Conservation (phyloP, 441 rosid species). For the Kokia cookei region DNA sequence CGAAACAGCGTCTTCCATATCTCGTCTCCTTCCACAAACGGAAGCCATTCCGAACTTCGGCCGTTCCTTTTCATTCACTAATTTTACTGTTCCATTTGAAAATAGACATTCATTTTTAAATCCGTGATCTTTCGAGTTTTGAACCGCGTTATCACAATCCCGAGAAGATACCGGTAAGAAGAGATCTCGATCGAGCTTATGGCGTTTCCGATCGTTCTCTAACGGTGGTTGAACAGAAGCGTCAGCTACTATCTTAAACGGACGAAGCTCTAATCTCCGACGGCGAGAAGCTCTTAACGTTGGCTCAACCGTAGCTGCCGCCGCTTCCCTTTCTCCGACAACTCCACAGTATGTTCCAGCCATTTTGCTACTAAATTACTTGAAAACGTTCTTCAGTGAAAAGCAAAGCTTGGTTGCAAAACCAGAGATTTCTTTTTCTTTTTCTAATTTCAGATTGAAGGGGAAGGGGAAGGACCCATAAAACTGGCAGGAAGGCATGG, state of each 20-base stretch:
- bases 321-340: conserved; percentile 51
- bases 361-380: conserved; percentile 19
- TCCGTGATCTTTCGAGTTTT: conserved; percentile 2
- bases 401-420: neutral
- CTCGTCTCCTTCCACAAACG: conserved; percentile 79
- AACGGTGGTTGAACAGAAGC: conserved; percentile 28
- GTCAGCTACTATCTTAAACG: conserved; percentile 43
- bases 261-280: conserved; percentile 49
- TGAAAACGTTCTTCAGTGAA: neutral
- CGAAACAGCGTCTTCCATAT: conserved; percentile 90
- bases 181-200: conserved; percentile 21
- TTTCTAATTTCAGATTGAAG: neutral
- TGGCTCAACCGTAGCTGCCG: conserved; percentile 40
- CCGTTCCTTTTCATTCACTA: neutral
- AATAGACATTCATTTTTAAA: neutral
- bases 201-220: conserved; percentile 42
- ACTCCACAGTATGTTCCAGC: conserved; percentile 72
- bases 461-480: conserved; percentile 8
- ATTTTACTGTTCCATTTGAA: neutral
- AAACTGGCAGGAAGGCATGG: conserved; percentile 10
- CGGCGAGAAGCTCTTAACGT: conserved; percentile 41
- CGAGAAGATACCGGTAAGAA: conserved; percentile 3
- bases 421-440: neutral
- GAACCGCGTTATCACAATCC: conserved; percentile 19
- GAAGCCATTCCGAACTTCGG: conserved; percentile 72